Evolutionary conservation across 345 rosid species (phyloP).

Genomic region (Carallia pectinifolia): DNA sequence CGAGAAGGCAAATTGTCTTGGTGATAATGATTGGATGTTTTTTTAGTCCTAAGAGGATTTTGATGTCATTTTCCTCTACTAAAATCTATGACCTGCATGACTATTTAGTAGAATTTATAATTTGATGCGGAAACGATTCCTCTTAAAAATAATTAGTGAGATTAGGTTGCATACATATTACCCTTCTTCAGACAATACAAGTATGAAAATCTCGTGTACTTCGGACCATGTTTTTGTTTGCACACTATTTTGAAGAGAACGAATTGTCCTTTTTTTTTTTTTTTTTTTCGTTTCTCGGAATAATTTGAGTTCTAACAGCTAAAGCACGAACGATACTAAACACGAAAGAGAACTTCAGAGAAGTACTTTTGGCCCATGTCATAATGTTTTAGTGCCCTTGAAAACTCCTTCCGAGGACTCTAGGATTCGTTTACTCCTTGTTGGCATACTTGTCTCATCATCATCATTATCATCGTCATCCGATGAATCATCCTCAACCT

Average conservation of each 20-base stretch:
- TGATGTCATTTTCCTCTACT: too few relatives aligned
- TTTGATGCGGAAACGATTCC: too few relatives aligned
- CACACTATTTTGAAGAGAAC: not conserved
- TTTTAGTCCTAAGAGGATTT: constrained; percentile 26
- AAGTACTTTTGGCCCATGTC: not conserved
- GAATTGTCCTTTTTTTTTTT: not conserved
- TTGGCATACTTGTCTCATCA: not conserved
- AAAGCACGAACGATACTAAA: too few relatives aligned
- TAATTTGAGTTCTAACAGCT: too few relatives aligned
- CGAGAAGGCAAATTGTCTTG: constrained; percentile 27
- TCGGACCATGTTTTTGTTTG: too few relatives aligned
- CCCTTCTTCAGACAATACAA: too few relatives aligned
- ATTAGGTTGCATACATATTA: too few relatives aligned
- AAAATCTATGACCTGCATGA: too few relatives aligned
- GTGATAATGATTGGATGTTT: constrained; percentile 60
- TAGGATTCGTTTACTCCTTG: not conserved
- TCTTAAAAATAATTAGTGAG: too few relatives aligned
- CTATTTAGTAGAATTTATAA: too few relatives aligned
- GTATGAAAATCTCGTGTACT: too few relatives aligned
- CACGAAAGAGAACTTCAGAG: not conserved
- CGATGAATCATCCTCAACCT: not conserved
- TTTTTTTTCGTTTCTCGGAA: too few relatives aligned
- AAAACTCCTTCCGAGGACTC: not conserved
- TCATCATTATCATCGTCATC: not conserved
- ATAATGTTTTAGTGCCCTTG: not conserved